Conservation (phyloP, 176 grass and related monocot species). For the Ampelocalamus luodianensis region DNA sequence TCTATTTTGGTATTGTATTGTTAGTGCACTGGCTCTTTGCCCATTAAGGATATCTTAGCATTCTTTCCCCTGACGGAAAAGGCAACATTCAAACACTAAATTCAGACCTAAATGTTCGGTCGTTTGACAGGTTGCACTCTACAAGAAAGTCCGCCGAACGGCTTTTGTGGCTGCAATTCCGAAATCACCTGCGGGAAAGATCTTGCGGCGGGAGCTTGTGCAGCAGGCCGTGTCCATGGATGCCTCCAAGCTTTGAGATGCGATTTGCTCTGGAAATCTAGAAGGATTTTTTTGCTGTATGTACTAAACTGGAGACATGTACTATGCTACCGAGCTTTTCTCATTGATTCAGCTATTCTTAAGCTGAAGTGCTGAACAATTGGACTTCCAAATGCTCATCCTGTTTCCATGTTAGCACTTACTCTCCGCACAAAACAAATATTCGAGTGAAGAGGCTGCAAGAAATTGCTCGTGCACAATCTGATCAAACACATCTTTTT, state of each 20-base stretch:
- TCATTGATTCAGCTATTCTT: not conserved
- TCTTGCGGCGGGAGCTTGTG: conserved; percentile 60
- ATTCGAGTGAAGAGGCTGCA: not conserved
- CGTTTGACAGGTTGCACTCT: conserved; percentile 64
- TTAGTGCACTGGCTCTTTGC: not conserved
- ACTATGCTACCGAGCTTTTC: not conserved
- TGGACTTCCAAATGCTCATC: not conserved
- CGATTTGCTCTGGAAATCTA: conserved; percentile 5
- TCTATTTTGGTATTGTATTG: conserved; percentile 20
- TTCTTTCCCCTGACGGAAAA: not conserved
- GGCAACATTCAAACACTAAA: not conserved
- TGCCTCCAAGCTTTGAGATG: conserved; percentile 63
- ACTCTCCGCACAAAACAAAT: not conserved
- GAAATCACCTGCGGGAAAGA: conserved; percentile 71
- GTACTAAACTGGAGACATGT: not conserved
- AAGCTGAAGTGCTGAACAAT: not conserved
- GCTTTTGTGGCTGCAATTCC: conserved; percentile 60
- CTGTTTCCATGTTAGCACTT: conserved; percentile 8
- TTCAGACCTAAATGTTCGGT: conserved; percentile 2
- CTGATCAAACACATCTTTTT: not conserved
- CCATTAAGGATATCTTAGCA: not conserved
- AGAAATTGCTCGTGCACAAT: not conserved
- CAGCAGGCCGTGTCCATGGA: conserved; percentile 50
- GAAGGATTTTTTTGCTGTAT: not conserved
- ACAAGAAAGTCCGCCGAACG: conserved; percentile 82